phyloP scores from a whole-genome alignment of 2,329 filamentous ascomycete species.

The Emergomyces pasteurianus region DNA sequence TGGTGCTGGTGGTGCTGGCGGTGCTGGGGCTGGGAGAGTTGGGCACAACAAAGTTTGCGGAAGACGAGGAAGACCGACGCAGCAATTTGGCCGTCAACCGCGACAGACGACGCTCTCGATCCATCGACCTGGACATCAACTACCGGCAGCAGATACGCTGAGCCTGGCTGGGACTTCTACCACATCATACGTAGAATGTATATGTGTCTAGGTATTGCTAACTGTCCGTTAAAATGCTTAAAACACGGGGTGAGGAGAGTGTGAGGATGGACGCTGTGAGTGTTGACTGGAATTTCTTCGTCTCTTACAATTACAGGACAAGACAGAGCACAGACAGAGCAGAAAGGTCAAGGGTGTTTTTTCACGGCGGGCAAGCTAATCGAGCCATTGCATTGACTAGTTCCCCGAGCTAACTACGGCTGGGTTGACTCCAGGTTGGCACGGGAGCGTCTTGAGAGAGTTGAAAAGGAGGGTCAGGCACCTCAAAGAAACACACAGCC shows the following conservation, averaged over 20 bases:
- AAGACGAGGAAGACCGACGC: conserved; percentile 24
- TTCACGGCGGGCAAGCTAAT: background rate
- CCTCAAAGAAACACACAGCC: background rate
- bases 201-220: background rate
- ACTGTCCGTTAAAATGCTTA: background rate
- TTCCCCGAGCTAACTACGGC: background rate
- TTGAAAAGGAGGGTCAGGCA: background rate
- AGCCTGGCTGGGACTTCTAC: background rate
- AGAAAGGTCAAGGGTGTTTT: background rate
- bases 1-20: conserved; percentile 3
- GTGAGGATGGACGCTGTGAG: background rate
- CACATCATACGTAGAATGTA: background rate
- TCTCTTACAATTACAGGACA: background rate
- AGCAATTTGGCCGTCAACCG: conserved; percentile 26
- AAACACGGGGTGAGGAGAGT: background rate
- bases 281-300: background rate
- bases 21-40: conserved; percentile 7
- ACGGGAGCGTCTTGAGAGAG: background rate
- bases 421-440: background rate
- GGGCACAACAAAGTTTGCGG: conserved; percentile 5
- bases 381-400: background rate
- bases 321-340: background rate
- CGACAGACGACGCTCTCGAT: conserved; percentile 20
- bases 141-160: background rate
- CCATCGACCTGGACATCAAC: conserved; percentile 5